Percentiles rank a stretch among this genome's conserved stretches.
Evolutionary conservation across 2,329 filamentous ascomycete genomes (phyloP).

Genomic region (Fusarium napiforme): DNA sequence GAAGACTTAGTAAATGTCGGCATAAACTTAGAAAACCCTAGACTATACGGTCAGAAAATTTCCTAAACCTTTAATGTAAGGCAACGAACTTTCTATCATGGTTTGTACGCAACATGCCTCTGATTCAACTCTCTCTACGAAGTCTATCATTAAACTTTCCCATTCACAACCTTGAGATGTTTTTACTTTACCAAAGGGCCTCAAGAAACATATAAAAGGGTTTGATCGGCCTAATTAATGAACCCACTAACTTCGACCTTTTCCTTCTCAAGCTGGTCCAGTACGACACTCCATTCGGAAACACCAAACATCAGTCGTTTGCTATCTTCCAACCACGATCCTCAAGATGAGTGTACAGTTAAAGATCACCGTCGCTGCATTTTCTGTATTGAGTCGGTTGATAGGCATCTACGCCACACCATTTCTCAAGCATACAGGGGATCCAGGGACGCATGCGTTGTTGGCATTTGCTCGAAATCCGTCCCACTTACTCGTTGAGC

Average conservation of each 20-base stretch:
- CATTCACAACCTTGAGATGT: background rate
- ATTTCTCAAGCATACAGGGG: background rate
- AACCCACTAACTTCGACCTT: background rate
- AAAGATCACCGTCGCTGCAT: background rate
- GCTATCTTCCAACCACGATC: background rate
- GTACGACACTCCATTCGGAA: background rate
- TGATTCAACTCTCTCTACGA: background rate
- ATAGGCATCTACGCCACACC: background rate
- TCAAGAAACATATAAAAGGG: background rate
- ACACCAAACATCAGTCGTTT: background rate
- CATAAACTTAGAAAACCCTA: no score
- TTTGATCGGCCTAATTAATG: background rate
- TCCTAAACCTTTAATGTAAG: no score
- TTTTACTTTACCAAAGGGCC: background rate
- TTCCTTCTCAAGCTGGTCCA: background rate
- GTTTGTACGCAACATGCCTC: background rate
- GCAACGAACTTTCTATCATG: background rate
- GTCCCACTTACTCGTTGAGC: background rate
- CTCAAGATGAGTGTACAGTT: background rate
- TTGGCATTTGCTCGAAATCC: background rate
- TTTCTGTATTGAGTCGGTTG: background rate
- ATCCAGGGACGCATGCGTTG: background rate
- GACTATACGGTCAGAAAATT: background rate
- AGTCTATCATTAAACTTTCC: background rate
- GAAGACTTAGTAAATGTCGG: background rate